phyloP scores from a whole-genome alignment of 129 eudicot genomes.

The Daucus carota region DNA sequence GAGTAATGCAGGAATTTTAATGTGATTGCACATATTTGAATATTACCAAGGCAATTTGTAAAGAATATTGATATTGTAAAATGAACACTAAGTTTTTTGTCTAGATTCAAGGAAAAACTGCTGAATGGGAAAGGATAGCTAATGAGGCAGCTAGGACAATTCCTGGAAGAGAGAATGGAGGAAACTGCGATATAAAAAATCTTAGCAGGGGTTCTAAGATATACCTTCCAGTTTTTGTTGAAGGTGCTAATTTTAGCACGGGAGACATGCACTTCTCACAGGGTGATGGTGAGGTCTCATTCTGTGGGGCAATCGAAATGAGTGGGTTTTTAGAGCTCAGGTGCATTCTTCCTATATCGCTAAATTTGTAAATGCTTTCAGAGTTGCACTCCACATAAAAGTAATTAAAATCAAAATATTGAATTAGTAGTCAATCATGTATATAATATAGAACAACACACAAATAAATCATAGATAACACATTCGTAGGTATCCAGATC shows the following conservation, averaged over 20 bases:
- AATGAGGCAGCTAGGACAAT: slow-evolving; percentile 92
- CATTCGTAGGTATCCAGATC: neutral
- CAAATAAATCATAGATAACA: no score
- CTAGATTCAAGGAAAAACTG: slow-evolving; percentile 57
- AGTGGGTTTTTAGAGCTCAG: slow-evolving; percentile 98
- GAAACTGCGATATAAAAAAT: slow-evolving; percentile 95
- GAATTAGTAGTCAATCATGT: neutral
- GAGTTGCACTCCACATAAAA: neutral
- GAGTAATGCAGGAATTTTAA: neutral
- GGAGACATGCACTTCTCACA: slow-evolving; percentile 99
- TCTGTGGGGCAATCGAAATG: slow-evolving; percentile 99
- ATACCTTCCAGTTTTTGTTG: slow-evolving; percentile 96
- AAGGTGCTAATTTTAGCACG: slow-evolving; percentile 95
- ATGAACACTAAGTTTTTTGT: no score
- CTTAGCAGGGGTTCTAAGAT: slow-evolving; percentile 89
- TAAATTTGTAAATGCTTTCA: neutral
- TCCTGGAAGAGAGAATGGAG: slow-evolving; percentile 98
- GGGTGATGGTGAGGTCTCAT: slow-evolving; percentile 96
- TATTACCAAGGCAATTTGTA: neutral
- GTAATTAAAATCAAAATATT: neutral
- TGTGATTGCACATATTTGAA: neutral
- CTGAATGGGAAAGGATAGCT: slow-evolving; percentile 88
- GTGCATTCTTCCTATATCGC: slow-evolving; percentile 24
- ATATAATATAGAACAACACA: neutral
- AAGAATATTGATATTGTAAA: no score